These are phyloP conservation scores for Digitaria exilis DNA, from an alignment of 202 grass and related monocot species.

Conservation along the genomic window DNA sequence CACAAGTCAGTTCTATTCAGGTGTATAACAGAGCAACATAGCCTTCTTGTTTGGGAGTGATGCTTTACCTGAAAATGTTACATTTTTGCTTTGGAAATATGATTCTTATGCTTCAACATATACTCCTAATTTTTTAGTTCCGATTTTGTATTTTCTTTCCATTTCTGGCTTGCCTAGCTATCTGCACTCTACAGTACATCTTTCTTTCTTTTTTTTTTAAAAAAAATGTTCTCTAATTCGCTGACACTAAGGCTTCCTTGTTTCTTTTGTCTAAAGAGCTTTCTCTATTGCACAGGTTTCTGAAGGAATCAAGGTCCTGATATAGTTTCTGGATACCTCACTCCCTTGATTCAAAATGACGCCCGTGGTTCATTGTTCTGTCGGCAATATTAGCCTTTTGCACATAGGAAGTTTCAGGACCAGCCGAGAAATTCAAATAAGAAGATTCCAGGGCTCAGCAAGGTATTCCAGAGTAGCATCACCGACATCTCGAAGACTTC, in stretches of 20 bases:
- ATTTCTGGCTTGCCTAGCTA: background rate
- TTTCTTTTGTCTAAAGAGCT: background rate
- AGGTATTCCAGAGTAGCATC: slow-evolving; percentile 48
- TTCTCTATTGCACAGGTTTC: slow-evolving; percentile 20
- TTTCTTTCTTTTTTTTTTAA: background rate
- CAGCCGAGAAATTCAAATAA: slow-evolving; percentile 53
- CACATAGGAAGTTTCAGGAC: slow-evolving; percentile 58
- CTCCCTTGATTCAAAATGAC: slow-evolving; percentile 61
- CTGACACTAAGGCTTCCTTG: background rate
- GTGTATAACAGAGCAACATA: background rate
- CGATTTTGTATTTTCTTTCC: background rate
- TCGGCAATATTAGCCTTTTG: slow-evolving; percentile 73
- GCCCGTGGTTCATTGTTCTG: slow-evolving; percentile 72
- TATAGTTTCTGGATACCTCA: background rate
- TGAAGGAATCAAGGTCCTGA: slow-evolving; percentile 30
- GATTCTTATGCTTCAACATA: background rate
- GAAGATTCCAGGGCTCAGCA: slow-evolving; percentile 52
- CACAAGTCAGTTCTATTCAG: background rate
- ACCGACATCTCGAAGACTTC: slow-evolving; percentile 19
- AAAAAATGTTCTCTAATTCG: background rate
- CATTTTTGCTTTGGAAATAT: background rate
- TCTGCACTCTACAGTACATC: no score
- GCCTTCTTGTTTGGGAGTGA: background rate
- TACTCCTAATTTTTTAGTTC: background rate
- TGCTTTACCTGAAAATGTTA: background rate